phyloP scores from a whole-genome alignment of 148 eudicot species.

The Amaranthus palmeri region DNA sequence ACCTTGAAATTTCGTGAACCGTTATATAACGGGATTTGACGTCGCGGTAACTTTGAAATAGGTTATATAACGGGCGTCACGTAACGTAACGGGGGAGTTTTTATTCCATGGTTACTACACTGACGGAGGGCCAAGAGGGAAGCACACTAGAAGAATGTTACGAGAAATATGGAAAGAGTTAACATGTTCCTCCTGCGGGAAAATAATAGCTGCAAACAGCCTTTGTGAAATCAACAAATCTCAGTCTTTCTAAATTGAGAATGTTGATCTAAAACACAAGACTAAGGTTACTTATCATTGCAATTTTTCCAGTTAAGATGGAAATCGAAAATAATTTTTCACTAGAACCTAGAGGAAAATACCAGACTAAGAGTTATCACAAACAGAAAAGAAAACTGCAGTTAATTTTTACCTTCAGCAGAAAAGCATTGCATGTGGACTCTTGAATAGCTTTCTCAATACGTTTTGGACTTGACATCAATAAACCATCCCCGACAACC shows the following conservation, averaged over 20 bases:
- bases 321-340: background rate
- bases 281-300: background rate
- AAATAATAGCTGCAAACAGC: background rate
- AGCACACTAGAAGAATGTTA: background rate
- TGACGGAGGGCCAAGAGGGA: background rate
- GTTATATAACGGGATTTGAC: too few species aligned
- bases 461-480: conserved; percentile 89
- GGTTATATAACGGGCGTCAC: too few species aligned
- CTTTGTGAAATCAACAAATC: background rate
- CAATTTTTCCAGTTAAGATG: background rate
- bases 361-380: background rate
- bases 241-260: background rate
- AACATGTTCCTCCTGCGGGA: background rate
- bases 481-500: conserved; percentile 89
- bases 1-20: too few species aligned
- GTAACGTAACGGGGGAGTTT: too few species aligned
- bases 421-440: conserved; percentile 83
- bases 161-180: background rate
- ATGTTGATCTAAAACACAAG: background rate
- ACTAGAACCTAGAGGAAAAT: background rate
- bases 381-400: background rate
- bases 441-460: conserved; percentile 85
- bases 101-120: background rate
- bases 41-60: too few species aligned
- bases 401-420: conserved; percentile 62